phyloP scores from a whole-genome alignment of 805 yeast genomes.

The Schizosaccharomyces lindneri region DNA sequence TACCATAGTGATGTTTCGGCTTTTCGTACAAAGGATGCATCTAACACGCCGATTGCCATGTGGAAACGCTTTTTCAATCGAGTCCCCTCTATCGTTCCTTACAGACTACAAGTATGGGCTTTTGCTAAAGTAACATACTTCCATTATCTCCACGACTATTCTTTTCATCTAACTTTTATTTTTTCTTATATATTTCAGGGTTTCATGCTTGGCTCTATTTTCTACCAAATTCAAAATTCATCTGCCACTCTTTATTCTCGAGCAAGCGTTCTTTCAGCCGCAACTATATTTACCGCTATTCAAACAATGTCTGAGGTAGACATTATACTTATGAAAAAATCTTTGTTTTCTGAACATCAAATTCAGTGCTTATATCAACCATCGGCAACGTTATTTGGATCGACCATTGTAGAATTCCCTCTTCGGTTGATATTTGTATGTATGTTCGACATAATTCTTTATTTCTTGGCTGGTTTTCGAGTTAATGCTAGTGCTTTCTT shows the following conservation, averaged over 20 bases:
- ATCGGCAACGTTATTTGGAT: slow-evolving; percentile 44
- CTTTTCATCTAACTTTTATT: not conserved
- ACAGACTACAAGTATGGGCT: slow-evolving; percentile 21
- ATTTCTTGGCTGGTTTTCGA: slow-evolving; percentile 31
- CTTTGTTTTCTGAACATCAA: slow-evolving; percentile 46
- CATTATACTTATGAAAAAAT: slow-evolving; percentile 24
- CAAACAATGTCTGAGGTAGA: slow-evolving; percentile 31
- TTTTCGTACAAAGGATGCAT: slow-evolving; percentile 14
- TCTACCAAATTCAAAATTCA: slow-evolving; percentile 24
- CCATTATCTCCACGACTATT: not conserved
- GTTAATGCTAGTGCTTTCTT: slow-evolving; percentile 30
- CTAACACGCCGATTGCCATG: slow-evolving; percentile 17
- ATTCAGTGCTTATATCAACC: slow-evolving; percentile 50
- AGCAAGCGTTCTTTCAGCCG: slow-evolving; percentile 34
- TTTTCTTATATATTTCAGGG: slow-evolving; percentile 21
- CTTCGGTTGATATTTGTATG: slow-evolving; percentile 19
- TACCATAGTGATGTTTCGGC: slow-evolving; percentile 9
- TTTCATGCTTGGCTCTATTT: slow-evolving; percentile 38
- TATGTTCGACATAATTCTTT: slow-evolving; percentile 24
- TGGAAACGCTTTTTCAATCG: slow-evolving; percentile 4
- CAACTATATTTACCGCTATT: slow-evolving; percentile 26
- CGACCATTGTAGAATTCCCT: slow-evolving; percentile 37
- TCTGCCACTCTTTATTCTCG: slow-evolving; percentile 36
- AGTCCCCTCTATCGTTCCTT: slow-evolving; percentile 23
- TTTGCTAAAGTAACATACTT: not conserved